phyloP scores from a whole-genome alignment of 164 flowering plant genomes.

The Protea cynaroides region DNA sequence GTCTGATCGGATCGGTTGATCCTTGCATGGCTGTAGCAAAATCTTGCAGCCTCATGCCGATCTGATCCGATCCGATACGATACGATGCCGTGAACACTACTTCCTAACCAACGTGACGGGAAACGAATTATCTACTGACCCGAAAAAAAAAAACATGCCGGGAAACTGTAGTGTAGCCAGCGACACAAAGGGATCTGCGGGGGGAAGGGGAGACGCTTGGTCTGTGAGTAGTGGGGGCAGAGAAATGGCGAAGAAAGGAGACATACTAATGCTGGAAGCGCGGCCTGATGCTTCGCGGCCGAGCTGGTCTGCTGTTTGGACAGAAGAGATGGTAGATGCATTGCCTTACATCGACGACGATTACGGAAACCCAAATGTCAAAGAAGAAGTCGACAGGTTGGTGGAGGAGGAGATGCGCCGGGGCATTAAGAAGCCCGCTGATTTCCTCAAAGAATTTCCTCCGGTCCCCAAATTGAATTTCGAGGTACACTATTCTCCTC shows the following conservation, averaged over 20 bases:
- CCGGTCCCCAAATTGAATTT: slow-evolving; percentile 50
- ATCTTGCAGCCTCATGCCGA: too few relatives aligned
- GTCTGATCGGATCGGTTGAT: too few relatives aligned
- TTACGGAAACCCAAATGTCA: slow-evolving; percentile 61
- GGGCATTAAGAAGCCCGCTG: slow-evolving; percentile 79
- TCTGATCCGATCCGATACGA: too few relatives aligned
- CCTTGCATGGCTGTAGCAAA: too few relatives aligned
- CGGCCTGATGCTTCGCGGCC: slow-evolving; percentile 37
- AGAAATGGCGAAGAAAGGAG: slow-evolving; percentile 30
- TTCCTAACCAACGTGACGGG: too few relatives aligned
- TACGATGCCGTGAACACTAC: too few relatives aligned
- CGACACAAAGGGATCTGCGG: too few relatives aligned
- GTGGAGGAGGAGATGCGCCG: slow-evolving; percentile 90
- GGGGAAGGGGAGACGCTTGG: too few relatives aligned
- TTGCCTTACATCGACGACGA: slow-evolving; percentile 94
- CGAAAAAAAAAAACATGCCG: too few relatives aligned
- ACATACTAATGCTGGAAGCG: slow-evolving; percentile 81
- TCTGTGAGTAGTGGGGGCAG: not conserved
- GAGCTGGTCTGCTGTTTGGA: slow-evolving; percentile 24
- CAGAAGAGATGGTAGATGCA: slow-evolving; percentile 58
- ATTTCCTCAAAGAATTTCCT: slow-evolving; percentile 81
- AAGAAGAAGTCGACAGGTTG: slow-evolving; percentile 70
- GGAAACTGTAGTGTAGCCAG: too few relatives aligned
- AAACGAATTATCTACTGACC: too few relatives aligned
- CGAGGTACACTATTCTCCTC: slow-evolving; percentile 37